A percentile compares a stretch with the other conserved stretches of the same genome.
Evolutionary conservation across 2,329 filamentous ascomycete species (phyloP).

Genomic region (Sporothrix globosa): DNA sequence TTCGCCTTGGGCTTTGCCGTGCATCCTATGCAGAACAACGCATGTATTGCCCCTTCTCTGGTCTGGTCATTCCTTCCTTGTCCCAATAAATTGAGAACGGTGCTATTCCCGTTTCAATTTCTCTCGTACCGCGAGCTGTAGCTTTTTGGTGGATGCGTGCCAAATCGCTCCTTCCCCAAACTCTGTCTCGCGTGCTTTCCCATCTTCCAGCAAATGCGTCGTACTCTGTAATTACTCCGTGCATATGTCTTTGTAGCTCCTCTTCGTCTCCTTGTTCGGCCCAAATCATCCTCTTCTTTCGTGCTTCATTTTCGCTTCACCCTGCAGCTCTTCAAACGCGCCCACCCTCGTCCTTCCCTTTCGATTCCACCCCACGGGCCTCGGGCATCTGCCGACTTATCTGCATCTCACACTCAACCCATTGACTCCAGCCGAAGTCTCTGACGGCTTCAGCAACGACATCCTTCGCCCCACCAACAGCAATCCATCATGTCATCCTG

Average conservation of each 20-base stretch:
- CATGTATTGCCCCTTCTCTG: slow-evolving; percentile 7
- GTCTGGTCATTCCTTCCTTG: slow-evolving; percentile 8
- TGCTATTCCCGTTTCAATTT: slow-evolving; percentile 19
- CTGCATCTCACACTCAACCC: slow-evolving; percentile 4
- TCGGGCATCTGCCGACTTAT: slow-evolving; percentile 30
- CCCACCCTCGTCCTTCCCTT: slow-evolving; percentile 10
- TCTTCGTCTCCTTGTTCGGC: not conserved
- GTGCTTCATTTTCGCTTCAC: slow-evolving; percentile 4
- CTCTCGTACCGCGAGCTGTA: slow-evolving; percentile 10
- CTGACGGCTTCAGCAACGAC: slow-evolving; percentile 1
- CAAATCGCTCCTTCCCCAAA: not conserved
- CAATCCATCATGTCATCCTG: not conserved
- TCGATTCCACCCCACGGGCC: slow-evolving; percentile 33
- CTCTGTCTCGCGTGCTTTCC: slow-evolving; percentile 10
- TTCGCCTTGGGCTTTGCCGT: slow-evolving; percentile 10
- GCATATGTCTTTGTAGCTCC: slow-evolving; percentile 10
- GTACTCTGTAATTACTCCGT: slow-evolving; percentile 4
- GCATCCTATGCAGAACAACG: not conserved
- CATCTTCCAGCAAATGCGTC: not conserved
- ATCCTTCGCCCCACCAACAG: not conserved
- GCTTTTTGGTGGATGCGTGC: not conserved
- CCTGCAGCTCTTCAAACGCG: not conserved
- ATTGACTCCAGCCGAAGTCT: slow-evolving; percentile 13
- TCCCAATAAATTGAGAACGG: not conserved
- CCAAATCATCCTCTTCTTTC: not conserved